phyloP scores from a whole-genome alignment of 2,329 filamentous ascomycete genomes.

The Cladosporium sphaerospermum region DNA sequence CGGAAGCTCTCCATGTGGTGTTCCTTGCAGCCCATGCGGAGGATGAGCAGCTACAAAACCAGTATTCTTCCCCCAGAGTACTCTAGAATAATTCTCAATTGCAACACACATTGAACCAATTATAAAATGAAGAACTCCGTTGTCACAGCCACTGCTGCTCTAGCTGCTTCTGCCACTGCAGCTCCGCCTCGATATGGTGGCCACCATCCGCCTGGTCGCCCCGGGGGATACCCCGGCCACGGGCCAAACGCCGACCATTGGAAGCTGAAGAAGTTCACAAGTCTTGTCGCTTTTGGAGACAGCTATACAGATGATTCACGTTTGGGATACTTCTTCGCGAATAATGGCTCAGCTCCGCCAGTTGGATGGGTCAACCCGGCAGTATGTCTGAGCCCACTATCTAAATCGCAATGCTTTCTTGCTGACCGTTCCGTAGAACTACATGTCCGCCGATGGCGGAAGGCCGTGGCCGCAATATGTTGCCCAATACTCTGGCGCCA shows the following conservation, averaged over 20 bases:
- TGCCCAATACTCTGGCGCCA: constrained; percentile 51
- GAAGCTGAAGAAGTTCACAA: constrained; percentile 49
- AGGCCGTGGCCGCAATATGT: constrained; percentile 64
- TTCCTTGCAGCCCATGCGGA: constrained; percentile 3
- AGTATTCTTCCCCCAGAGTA: background rate
- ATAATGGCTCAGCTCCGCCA: constrained; percentile 57
- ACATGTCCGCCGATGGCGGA: constrained; percentile 57
- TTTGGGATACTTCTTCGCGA: constrained; percentile 54
- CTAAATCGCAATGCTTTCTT: background rate
- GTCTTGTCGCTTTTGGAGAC: constrained; percentile 65
- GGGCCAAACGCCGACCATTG: constrained; percentile 19
- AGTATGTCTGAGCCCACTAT: constrained; percentile 26
- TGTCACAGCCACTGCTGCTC: background rate
- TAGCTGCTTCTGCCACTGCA: background rate
- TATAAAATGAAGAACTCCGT: constrained; percentile 1
- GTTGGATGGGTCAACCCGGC: constrained; percentile 49
- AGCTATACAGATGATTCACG: constrained; percentile 71
- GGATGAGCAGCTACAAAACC: constrained; percentile 1
- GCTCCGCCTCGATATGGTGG: background rate
- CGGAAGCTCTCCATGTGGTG: background rate
- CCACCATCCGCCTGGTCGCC: background rate
- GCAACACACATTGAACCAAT: no score
- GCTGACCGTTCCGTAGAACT: constrained; percentile 17
- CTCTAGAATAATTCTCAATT: no score
- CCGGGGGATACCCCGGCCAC: background rate